These are phyloP conservation scores for Aureobasidium pullulans DNA, from an alignment of 2,329 filamentous ascomycete genomes.

Conservation along the genomic window DNA sequence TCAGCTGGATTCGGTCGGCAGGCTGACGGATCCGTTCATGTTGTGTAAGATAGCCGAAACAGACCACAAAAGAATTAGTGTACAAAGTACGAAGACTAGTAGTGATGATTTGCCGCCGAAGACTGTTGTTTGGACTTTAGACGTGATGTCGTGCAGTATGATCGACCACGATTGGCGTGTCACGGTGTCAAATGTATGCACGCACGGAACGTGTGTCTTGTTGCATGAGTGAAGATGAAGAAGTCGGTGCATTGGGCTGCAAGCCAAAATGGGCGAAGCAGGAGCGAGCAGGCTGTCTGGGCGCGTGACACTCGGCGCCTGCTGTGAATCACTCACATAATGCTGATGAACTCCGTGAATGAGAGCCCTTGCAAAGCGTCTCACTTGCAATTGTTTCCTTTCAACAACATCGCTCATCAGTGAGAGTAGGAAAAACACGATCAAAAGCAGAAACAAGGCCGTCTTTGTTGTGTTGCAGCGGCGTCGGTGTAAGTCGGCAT, in stretches of 20 bases:
- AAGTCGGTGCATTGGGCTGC: conserved; percentile 1
- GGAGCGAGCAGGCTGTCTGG: not conserved
- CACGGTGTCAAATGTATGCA: not conserved
- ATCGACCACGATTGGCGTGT: not conserved
- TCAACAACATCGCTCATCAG: not conserved
- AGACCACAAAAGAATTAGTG: not conserved
- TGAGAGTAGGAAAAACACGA: not conserved
- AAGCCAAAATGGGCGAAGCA: not conserved
- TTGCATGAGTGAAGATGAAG: not conserved
- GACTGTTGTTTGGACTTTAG: not conserved
- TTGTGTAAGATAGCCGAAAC: conserved; percentile 6
- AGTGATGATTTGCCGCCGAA: not conserved
- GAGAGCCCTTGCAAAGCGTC: no score
- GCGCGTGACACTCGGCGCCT: not conserved
- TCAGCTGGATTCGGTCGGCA: not conserved
- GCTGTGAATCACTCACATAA: not conserved
- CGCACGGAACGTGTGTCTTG: not conserved
- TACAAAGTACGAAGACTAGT: not conserved
- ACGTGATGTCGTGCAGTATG: not conserved
- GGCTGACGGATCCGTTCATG: not conserved
- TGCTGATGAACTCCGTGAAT: not conserved
- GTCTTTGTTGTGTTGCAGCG: conserved; percentile 7
- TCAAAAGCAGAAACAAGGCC: not conserved
- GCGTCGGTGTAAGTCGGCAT: conserved; percentile 8
- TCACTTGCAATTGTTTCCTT: not conserved